Evolutionary conservation across 345 rosid genomes (phyloP).

Genomic region (Citrus medica): DNA sequence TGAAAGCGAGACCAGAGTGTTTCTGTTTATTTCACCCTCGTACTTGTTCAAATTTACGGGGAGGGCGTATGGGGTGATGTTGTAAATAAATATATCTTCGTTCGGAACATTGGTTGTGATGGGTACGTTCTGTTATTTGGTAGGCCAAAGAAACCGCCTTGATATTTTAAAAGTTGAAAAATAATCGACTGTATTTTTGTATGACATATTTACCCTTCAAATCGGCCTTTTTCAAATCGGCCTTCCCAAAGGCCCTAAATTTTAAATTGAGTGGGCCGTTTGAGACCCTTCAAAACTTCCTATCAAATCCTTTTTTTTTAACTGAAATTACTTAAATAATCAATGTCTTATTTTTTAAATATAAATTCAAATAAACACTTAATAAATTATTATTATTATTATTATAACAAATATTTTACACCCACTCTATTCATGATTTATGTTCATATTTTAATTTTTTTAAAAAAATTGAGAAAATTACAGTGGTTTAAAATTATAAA

Average conservation of each 20-base stretch:
- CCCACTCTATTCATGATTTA: no score
- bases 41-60: not conserved
- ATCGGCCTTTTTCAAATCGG: not conserved
- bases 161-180: slow-evolving; percentile 9
- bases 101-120: not conserved
- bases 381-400: no score
- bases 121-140: slow-evolving; percentile 23
- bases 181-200: not conserved
- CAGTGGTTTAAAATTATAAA: no score
- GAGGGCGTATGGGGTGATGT: not conserved
- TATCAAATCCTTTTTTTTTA: no score
- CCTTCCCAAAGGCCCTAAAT: not conserved
- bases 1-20: not conserved
- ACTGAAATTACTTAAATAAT: no score
- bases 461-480: no score
- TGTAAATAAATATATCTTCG: slow-evolving; percentile 3
- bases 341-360: no score
- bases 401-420: no score
- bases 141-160: slow-evolving; percentile 29
- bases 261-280: no score
- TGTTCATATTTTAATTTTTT: no score
- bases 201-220: slow-evolving; percentile 14
- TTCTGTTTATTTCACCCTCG: not conserved
- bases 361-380: no score
- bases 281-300: not conserved